Conservation (phyloP, 495 filamentous ascomycete genomes). For the Podospora pseudoanserina region DNA sequence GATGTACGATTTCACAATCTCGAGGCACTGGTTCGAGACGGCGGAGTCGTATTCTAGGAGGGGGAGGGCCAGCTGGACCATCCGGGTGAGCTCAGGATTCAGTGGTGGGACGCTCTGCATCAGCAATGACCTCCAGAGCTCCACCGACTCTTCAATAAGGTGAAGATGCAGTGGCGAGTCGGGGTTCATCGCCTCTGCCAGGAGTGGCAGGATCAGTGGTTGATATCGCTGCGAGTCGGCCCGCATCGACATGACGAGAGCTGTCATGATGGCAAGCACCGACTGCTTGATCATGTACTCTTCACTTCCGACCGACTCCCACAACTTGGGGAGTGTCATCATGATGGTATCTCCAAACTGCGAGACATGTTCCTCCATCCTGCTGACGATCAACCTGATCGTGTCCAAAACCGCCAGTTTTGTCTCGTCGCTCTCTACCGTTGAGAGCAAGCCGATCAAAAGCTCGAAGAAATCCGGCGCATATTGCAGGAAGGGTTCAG, state of each 20-base stretch:
- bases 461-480: conserved; percentile 62
- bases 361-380: conserved; percentile 70
- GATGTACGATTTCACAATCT: conserved; percentile 70
- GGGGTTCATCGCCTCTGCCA: conserved; percentile 71
- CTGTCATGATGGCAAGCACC: conserved; percentile 76
- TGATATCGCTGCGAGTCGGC: conserved; percentile 69
- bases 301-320: conserved; percentile 76
- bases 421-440: conserved; percentile 79
- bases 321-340: conserved; percentile 72
- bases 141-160: conserved; percentile 85
- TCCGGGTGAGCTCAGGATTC: conserved; percentile 59
- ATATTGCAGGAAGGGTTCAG: conserved; percentile 67
- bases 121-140: conserved; percentile 79
- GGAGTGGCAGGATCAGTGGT: conserved; percentile 68
- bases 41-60: conserved; percentile 64
- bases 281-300: conserved; percentile 84
- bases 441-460: conserved; percentile 71
- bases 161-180: conserved; percentile 77
- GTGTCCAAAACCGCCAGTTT: conserved; percentile 85
- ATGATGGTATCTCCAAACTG: conserved; percentile 80
- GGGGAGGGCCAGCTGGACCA: conserved; percentile 65
- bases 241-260: conserved; percentile 75
- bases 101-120: conserved; percentile 64
- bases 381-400: conserved; percentile 69
- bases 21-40: conserved; percentile 53